These are phyloP conservation scores for Coemansia sp. DNA, from an alignment of 371 early-diverging fungal species.

Conservation along the genomic window DNA sequence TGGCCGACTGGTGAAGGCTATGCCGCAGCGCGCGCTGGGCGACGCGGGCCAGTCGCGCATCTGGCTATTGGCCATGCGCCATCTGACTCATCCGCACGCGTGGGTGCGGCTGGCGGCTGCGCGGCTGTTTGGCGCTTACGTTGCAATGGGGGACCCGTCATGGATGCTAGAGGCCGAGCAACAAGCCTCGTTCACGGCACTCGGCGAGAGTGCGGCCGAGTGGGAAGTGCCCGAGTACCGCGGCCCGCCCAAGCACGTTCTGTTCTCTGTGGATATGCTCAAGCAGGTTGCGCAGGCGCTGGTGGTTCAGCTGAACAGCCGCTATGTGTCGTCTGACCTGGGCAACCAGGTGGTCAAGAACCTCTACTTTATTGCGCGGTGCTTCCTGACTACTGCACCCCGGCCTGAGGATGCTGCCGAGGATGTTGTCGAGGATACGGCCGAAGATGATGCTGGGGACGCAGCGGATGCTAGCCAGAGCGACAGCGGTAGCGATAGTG, in stretches of 20 bases:
- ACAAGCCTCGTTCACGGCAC: background rate
- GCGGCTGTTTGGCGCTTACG: constrained; percentile 76
- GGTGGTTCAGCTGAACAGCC: constrained; percentile 73
- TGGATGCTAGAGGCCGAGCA: constrained; percentile 47
- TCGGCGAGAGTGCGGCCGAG: background rate
- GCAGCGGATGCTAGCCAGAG: constrained; percentile 9
- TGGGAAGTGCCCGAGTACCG: constrained; percentile 26
- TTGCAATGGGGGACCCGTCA: constrained; percentile 62
- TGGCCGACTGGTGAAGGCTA: constrained; percentile 59
- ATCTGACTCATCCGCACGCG: constrained; percentile 79
- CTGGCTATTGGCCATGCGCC: constrained; percentile 63
- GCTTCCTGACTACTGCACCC: constrained; percentile 54
- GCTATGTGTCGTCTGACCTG: constrained; percentile 70
- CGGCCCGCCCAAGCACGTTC: constrained; percentile 46
- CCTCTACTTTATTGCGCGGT: constrained; percentile 84
- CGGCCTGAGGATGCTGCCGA: constrained; percentile 34
- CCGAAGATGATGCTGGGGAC: constrained; percentile 20
- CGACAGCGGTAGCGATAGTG: constrained; percentile 52
- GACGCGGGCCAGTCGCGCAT: constrained; percentile 26
- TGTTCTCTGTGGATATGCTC: constrained; percentile 57
- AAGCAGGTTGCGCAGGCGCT: constrained; percentile 60
- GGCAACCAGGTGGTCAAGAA: constrained; percentile 92
- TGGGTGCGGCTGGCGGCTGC: constrained; percentile 81
- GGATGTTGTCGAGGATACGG: constrained; percentile 3
- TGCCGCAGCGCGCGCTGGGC: constrained; percentile 22